Percentiles rank a stretch among this genome's conserved stretches.
Evolutionary conservation across 345 rosid species (phyloP).

Genomic region (Aquilaria malaccensis): DNA sequence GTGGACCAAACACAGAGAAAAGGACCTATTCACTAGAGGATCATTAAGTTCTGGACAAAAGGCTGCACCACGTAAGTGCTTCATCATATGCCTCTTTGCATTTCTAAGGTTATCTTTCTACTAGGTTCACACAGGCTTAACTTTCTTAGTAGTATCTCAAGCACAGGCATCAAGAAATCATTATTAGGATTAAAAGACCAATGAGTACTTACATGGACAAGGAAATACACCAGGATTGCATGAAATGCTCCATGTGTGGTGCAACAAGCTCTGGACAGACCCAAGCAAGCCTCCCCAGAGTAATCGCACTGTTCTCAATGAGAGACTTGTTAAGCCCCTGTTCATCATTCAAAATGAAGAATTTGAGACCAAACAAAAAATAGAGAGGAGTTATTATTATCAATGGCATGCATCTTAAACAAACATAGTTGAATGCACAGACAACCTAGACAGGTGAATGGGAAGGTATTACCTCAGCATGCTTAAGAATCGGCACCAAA

Average conservation of each 20-base stretch:
- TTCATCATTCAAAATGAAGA: constrained; percentile 16
- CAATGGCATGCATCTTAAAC: background rate
- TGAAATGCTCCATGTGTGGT: constrained; percentile 98
- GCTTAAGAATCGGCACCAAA: constrained; percentile 76
- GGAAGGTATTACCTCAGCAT: constrained; percentile 48
- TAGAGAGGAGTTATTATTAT: background rate
- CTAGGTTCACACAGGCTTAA: too few relatives aligned
- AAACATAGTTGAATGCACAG: background rate
- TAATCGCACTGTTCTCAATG: constrained; percentile 92
- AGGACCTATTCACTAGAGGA: too few relatives aligned
- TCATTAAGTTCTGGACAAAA: too few relatives aligned
- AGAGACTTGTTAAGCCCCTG: constrained; percentile 88
- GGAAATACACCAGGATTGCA: constrained; percentile 93
- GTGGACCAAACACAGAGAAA: background rate
- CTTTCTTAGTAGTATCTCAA: too few relatives aligned
- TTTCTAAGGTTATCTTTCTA: too few relatives aligned
- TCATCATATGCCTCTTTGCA: too few relatives aligned
- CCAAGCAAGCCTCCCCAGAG: constrained; percentile 98
- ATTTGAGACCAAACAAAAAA: constrained; percentile 1
- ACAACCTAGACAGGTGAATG: background rate
- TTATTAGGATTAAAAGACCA: background rate
- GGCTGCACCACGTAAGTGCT: too few relatives aligned
- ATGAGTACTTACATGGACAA: constrained; percentile 64
- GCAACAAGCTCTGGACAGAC: constrained; percentile 95
- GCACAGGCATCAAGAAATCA: constrained; percentile 6